Base-by-base conservation (phyloP, 257 asterid species). In the Verbena officinalis region DNA sequence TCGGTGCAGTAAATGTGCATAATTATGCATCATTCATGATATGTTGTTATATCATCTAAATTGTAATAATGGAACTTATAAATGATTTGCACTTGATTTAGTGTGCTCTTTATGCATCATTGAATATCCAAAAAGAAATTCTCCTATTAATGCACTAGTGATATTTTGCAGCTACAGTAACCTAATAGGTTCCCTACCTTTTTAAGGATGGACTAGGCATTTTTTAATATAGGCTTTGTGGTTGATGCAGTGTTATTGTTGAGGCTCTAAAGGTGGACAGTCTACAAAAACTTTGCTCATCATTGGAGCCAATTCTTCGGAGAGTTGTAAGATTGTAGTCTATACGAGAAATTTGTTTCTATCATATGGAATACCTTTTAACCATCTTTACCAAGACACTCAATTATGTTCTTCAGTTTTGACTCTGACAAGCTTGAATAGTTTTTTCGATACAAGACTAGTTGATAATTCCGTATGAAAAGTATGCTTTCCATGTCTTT, bases 251-350 rank as follows among this genome's bases (percentile, higher is more conserved):
- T 71, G 98, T 89, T 55, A 89, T 91, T 71, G 95, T 91, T 62
- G 98, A 91, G 82, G 98, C 98, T 66, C 81, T 91, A 57, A 91
- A 91, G 84, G 81, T 89, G 77, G 96, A 91, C 79, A 85, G 96
- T 78, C 84, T 91, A 72, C 98, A 91, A 75, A 91, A 91, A 73
- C 95, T 91, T 40, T 91, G 98, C 82, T 91, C 98, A 48, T 89
- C 98, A 9, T 69, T 91, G 83, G 98, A 91, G 77, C 96, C 98
- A 33, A 81, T 91, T 80, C 95, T 91, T 50, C 96, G 98, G 27
- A 89, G 92, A 89, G 98, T 91, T 70, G 98, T 91, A 88, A 91
- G 97, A 75, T 69, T 58, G 61, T 69, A 67, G 62, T 42, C 40
- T 45, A 27, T 38, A n/a, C n/a, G 33, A 24, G 23, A 51, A 61